These are phyloP conservation scores for Dictyophora rubrovolvata DNA, from an alignment of 768 basidiomycete species.

Conservation along the genomic window DNA sequence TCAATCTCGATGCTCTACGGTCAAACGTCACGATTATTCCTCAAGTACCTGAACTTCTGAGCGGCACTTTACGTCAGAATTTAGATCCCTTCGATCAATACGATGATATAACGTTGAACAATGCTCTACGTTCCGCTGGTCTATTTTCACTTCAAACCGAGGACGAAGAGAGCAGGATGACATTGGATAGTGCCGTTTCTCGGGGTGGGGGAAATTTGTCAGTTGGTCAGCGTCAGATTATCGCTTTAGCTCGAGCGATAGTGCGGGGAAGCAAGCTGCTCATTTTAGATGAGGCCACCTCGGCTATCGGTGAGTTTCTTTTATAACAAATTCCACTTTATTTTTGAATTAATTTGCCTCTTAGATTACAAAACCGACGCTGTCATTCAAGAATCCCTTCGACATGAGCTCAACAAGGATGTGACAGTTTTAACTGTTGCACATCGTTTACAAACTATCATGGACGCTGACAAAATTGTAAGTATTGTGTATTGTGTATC, in stretches of 20 bases:
- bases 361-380: constrained; percentile 52
- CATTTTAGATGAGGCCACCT: constrained; percentile 45
- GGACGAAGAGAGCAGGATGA: constrained; percentile 26
- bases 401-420: constrained; percentile 30
- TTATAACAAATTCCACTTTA: not conserved
- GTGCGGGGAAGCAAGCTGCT: constrained; percentile 47
- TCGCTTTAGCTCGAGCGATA: constrained; percentile 50
- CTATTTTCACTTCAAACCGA: constrained; percentile 32
- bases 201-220: constrained; percentile 38
- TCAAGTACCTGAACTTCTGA: constrained; percentile 42
- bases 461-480: constrained; percentile 50
- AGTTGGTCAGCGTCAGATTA: constrained; percentile 51
- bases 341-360: constrained; percentile 31
- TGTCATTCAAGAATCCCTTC: constrained; percentile 46
- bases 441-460: constrained; percentile 47
- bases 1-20: constrained; percentile 46
- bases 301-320: not conserved
- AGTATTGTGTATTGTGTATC: constrained; percentile 18
- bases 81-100: constrained; percentile 51
- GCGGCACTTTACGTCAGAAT: constrained; percentile 46
- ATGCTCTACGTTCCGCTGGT: constrained; percentile 38
- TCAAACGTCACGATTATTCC: constrained; percentile 51
- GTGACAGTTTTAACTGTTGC: constrained; percentile 50
- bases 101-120: constrained; percentile 42
- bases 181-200: constrained; percentile 35